These are phyloP conservation scores for Xenoacremonium recifei DNA, from an alignment of 2,329 filamentous ascomycete species.

Conservation along the genomic window DNA sequence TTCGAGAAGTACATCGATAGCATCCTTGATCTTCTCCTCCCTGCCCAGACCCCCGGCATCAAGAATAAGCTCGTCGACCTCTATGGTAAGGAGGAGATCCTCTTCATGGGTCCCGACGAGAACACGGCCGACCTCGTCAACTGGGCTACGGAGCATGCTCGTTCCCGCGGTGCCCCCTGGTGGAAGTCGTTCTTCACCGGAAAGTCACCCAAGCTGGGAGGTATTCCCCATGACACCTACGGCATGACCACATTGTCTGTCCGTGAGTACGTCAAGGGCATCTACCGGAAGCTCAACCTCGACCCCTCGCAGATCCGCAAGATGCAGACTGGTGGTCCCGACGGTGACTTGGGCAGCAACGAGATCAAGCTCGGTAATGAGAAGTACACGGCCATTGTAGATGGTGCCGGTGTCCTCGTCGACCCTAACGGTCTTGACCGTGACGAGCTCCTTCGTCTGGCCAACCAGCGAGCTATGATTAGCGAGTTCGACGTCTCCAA, in stretches of 20 bases:
- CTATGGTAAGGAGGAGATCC: constrained; percentile 90
- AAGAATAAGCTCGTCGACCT: constrained; percentile 98
- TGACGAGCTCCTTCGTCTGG: constrained; percentile 78
- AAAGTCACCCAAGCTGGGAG: constrained; percentile 92
- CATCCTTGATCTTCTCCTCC: constrained; percentile 90
- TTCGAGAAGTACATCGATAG: constrained; percentile 99
- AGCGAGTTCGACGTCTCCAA: constrained; percentile 80
- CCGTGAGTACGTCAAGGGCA: constrained; percentile 91
- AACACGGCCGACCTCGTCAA: constrained; percentile 97
- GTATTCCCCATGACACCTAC: constrained; percentile 93
- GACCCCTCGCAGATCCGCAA: constrained; percentile 84
- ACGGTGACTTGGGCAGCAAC: constrained; percentile 95
- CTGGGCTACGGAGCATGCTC: constrained; percentile 97
- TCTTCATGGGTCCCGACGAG: constrained; percentile 99
- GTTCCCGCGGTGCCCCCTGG: constrained; percentile 84
- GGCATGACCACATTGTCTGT: constrained; percentile 98
- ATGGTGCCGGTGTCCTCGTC: constrained; percentile 90
- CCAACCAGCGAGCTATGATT: constrained; percentile 87
- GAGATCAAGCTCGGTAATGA: constrained; percentile 96
- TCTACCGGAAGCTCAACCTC: constrained; percentile 93
- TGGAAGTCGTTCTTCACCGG: constrained; percentile 99
- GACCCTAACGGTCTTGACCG: constrained; percentile 88
- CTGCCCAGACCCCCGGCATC: constrained; percentile 89
- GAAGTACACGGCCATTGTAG: constrained; percentile 93
- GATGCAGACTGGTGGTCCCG: constrained; percentile 95